Percentiles rank a stretch among this genome's conserved stretches.
Evolutionary conservation across 192 early-diverging fungal genomes (phyloP).

Genomic region (Gryganskiella cystojenkinii): DNA sequence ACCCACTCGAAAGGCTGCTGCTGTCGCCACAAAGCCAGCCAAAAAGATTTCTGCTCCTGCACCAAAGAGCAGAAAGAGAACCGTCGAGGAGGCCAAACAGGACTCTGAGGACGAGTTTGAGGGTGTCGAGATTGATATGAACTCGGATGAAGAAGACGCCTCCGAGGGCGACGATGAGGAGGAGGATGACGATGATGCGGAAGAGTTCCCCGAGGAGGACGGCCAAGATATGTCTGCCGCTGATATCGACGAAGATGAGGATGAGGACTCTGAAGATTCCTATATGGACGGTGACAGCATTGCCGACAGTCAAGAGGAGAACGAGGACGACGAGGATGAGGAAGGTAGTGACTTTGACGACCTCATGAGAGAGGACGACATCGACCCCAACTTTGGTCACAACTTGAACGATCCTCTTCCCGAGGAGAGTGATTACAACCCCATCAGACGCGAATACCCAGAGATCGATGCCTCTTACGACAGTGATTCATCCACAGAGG

Average conservation of each 20-base stretch:
- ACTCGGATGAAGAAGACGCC: constrained; percentile 62
- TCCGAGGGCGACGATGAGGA: constrained; percentile 38
- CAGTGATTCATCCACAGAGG: constrained; percentile 92
- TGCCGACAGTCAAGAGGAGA: constrained; percentile 60
- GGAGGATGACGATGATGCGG: constrained; percentile 22
- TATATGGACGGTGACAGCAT: constrained; percentile 57
- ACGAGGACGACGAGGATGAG: constrained; percentile 59
- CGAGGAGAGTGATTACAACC: constrained; percentile 57
- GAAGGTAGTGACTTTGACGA: constrained; percentile 56
- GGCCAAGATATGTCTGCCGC: constrained; percentile 64
- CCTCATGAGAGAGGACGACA: constrained; percentile 28
- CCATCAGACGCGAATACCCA: constrained; percentile 62
- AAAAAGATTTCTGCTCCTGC: constrained; percentile 21
- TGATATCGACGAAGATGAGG: constrained; percentile 61
- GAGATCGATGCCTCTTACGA: constrained; percentile 96
- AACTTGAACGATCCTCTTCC: constrained; percentile 43
- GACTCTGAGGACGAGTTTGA: constrained; percentile 61
- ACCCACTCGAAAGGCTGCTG: constrained; percentile 22
- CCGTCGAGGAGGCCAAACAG: constrained; percentile 33
- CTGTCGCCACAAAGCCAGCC: constrained; percentile 13
- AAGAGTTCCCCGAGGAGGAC: constrained; percentile 37
- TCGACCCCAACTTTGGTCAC: constrained; percentile 40
- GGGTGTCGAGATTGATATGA: constrained; percentile 60
- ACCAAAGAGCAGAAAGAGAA: constrained; percentile 41
- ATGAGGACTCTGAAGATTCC: constrained; percentile 51